Conservation (phyloP, 1,284 basidiomycete genomes). For the Cutaneotrichosporon mucoides region DNA sequence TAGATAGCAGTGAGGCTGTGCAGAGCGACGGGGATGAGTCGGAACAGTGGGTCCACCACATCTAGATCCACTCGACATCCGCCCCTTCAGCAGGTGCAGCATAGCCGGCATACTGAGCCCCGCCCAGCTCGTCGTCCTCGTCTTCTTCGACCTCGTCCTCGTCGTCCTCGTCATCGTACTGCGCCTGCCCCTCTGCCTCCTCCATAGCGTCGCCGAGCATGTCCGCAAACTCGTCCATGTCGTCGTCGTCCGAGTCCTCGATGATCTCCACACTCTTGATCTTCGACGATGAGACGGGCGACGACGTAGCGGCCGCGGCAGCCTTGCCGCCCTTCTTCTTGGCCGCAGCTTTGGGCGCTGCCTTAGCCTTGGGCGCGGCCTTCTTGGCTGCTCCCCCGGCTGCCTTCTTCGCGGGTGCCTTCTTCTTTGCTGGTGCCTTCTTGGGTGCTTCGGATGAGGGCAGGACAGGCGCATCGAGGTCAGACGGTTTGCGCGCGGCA, state of each 20-base stretch:
- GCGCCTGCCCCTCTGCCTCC: conserved; percentile 11
- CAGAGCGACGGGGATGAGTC: too few species aligned
- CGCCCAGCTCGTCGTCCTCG: conserved; percentile 37
- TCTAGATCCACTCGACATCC: conserved; percentile 22
- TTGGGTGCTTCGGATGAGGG: neutral
- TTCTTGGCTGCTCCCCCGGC: conserved; percentile 2
- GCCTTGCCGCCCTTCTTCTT: conserved; percentile 11
- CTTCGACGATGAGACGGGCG: conserved; percentile 18
- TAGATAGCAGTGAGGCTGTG: too few species aligned
- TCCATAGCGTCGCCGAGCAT: conserved; percentile 38
- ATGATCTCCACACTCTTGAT: conserved; percentile 42
- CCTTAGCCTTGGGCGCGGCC: conserved; percentile 15
- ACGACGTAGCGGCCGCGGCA: conserved; percentile 6
- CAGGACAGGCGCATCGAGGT: neutral
- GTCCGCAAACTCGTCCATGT: conserved; percentile 42
- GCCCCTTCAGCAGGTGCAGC: neutral
- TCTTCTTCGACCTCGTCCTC: conserved; percentile 34
- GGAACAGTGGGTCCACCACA: too few species aligned
- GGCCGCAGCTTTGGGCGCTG: conserved; percentile 13
- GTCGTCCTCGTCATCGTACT: conserved; percentile 22
- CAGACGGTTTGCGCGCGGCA: conserved; percentile 8
- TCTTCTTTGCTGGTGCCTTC: conserved; percentile 1
- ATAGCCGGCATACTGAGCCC: conserved; percentile 25
- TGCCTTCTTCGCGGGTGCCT: conserved; percentile 10
- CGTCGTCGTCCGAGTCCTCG: conserved; percentile 43